These are phyloP conservation scores for Calonectria multiphialidica DNA, from an alignment of 2,329 filamentous ascomycete genomes.

Conservation along the genomic window DNA sequence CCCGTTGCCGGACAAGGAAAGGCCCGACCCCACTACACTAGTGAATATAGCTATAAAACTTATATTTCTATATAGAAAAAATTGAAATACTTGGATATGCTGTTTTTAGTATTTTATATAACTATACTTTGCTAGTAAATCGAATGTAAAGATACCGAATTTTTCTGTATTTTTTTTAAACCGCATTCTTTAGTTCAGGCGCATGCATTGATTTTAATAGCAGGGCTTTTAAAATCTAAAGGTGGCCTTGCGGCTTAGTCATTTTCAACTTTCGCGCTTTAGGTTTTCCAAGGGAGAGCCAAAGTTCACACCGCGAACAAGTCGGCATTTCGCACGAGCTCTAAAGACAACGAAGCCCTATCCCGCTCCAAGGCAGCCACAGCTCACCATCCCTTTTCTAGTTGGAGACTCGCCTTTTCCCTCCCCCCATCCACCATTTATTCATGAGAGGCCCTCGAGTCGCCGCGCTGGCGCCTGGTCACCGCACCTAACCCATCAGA, in stretches of 20 bases:
- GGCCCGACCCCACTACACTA: conserved; percentile 7
- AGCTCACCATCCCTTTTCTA: background rate
- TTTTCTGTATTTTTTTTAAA: background rate
- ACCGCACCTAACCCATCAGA: conserved; percentile 1
- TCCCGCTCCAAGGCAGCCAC: background rate
- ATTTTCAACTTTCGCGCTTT: background rate
- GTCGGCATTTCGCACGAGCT: background rate
- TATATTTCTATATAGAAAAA: conserved; percentile 3
- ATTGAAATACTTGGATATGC: background rate
- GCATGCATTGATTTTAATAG: conserved; percentile 10
- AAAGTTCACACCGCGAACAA: background rate
- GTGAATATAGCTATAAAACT: background rate
- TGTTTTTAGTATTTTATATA: background rate
- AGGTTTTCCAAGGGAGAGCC: background rate
- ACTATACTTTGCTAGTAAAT: background rate
- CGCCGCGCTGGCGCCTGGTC: conserved; percentile 24
- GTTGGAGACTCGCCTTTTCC: background rate
- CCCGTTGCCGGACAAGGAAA: conserved; percentile 11
- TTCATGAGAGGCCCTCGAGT: conserved; percentile 19
- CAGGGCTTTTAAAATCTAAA: background rate
- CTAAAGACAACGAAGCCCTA: background rate
- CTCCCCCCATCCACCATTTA: background rate
- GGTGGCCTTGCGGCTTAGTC: conserved; percentile 1
- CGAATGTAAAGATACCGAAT: background rate
- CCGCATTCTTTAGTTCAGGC: background rate